Conservation (phyloP, 805 yeast species). For the Hanseniaspora pseudoguilliermondii region DNA sequence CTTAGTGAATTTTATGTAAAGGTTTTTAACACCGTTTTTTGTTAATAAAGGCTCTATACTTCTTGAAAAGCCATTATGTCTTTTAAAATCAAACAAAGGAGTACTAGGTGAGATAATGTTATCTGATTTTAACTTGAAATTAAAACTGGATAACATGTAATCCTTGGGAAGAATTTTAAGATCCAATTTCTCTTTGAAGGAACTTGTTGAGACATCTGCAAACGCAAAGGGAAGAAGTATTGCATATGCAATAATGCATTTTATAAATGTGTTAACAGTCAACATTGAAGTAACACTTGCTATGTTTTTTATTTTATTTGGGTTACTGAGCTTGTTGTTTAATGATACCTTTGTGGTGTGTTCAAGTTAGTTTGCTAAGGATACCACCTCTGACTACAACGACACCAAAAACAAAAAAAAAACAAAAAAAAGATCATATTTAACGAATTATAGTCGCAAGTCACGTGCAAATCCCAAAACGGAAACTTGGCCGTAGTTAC, state of each 20-base stretch:
- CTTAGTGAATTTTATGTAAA: constrained; percentile 77
- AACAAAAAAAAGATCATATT: too few species aligned
- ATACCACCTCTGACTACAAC: too few species aligned
- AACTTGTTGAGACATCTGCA: neutral
- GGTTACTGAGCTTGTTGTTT: neutral
- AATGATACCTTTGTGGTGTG: too few species aligned
- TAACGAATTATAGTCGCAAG: too few species aligned
- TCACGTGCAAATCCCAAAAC: too few species aligned
- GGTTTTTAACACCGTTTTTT: constrained; percentile 52
- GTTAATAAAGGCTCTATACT: constrained; percentile 65
- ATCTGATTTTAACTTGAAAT: constrained; percentile 51
- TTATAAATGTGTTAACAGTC: neutral
- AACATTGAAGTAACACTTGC: neutral
- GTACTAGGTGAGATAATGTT: constrained; percentile 19
- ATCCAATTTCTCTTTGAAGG: constrained; percentile 49
- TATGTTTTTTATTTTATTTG: neutral
- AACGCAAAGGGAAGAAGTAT: neutral
- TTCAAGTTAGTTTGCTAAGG: too few species aligned
- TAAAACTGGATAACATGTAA: constrained; percentile 55
- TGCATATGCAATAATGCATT: neutral
- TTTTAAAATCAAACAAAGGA: constrained; percentile 26
- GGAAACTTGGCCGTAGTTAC: too few species aligned
- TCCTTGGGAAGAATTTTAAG: constrained; percentile 66
- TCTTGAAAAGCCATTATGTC: constrained; percentile 65
- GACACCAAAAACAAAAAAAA: too few species aligned